Base-by-base conservation (phyloP, 2,329 filamentous ascomycete genomes). In the Fusarium nisikadoi region DNA sequence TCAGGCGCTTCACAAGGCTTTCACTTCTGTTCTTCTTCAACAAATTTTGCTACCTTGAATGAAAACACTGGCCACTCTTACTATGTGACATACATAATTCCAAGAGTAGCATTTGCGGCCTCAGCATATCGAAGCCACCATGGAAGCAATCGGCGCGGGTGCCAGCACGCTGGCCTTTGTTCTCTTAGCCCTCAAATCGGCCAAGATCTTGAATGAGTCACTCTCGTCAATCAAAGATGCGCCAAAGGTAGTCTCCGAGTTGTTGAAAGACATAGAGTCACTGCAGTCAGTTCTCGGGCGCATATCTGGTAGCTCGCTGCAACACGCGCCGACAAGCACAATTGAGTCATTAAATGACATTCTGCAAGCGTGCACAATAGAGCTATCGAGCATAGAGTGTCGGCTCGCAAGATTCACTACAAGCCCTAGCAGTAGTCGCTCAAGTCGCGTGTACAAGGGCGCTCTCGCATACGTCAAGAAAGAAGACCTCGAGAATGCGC, bases 111-210 rank as follows among this genome's bases (percentile, higher is more conserved):
- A 23, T 31, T 33, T 10, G 27, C n/a, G 6, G 17, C 29, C 1
- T 14, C 27, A 23, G 10, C 23, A 33, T 20, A 25, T 41, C 17
- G 20, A 33, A 33, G 17, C 8, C 29, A 54, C 27, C 29, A 66
- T 66, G 63, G 63, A 66, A 31, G 52, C 63, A 6, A 42, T 66
- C 46, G 63, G 63, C 8, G 46, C 45, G 4, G 65, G 64, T n/a
- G 65, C 65, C 8, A 68, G 64, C 16, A 68, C 65, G 2, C 14
- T 68, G 31, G 65, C 64, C 13, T 68, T 68, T 27, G 50, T 68
- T 9, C 41, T 68, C 5, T 10, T 68, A 2, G 65, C 56, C 8
- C 57, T 68, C 20, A 68, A 68, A 36, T 68, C 65, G 8, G 50
- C 45, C 17, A 68, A 68, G 20, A 14, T 63, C 19, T 36, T 68